Conservation (phyloP, 495 filamentous ascomycete genomes). For the Trichoderma virens region DNA sequence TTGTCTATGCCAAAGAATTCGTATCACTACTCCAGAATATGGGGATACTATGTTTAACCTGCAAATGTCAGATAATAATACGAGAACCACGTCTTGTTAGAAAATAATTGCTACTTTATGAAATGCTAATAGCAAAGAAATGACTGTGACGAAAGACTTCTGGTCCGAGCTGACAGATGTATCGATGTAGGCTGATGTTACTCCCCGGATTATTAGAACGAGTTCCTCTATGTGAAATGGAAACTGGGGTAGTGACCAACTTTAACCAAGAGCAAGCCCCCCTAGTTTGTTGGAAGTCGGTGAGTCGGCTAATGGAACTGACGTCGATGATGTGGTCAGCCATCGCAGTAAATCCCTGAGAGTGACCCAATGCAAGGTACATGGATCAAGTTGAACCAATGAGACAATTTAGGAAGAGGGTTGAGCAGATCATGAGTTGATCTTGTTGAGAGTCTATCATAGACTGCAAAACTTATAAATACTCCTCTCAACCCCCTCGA, state of each 20-base stretch:
- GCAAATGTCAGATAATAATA: neutral
- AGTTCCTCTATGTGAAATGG: neutral
- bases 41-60: neutral
- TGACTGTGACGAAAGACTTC: too few relatives aligned
- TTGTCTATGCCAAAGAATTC: neutral
- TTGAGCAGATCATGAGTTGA: neutral
- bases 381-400: neutral
- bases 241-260: neutral
- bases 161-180: too few relatives aligned
- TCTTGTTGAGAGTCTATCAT: neutral
- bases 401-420: neutral
- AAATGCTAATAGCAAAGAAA: too few relatives aligned
- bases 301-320: neutral
- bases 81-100: neutral
- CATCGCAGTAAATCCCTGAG: neutral
- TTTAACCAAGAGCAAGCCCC: neutral
- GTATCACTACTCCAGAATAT: neutral
- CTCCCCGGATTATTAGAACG: too few relatives aligned
- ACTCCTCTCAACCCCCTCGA: neutral
- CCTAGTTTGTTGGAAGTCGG: neutral
- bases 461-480: neutral
- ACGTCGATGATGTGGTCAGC: neutral
- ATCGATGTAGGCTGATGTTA: too few relatives aligned
- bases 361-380: neutral
- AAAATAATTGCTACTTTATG: too few relatives aligned